Base-by-base conservation (phyloP, 139 green algal species). In the Closterium sp. region DNA sequence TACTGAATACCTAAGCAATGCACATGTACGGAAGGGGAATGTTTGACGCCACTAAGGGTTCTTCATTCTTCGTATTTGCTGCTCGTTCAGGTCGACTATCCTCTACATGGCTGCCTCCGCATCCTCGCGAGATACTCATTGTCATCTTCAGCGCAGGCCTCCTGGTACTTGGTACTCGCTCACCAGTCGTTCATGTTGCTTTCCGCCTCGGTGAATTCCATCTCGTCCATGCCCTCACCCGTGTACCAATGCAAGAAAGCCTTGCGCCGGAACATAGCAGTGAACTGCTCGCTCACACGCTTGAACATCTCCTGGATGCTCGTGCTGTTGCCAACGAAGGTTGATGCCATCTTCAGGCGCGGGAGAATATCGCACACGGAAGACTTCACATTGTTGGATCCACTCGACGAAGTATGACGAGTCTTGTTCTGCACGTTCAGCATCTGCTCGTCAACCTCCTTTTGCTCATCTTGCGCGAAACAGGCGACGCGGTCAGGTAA, bases 221-320 rank as follows among this genome's bases (percentile, higher is more conserved):
- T 99, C 96, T 99, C 98, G 93, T 99, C 98, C 98, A 99, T 99
- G 93, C 98, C 98, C 96, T 99, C 98, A 91, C 97, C 98, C 25
- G 98, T 99, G 97, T 99, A 99, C 97, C 98, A 99, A 96, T 99
- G 98, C 30, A 99, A 95, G 97, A 99, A 99, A 35, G 98, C 98
- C 96, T 99, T 99, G 91, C 98, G 96, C 64, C 98, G 94, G 97
- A 99, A 99, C 98, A 99, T 99, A 91, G 97, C 97, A 36, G 98
- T 99, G 96, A 99, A 99, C 96, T 99, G 98, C 96, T 99, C 98
- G 66, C 93, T 96, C 86, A 97, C 87, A 97, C 97, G 92, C 94
- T 95, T 95, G 90, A 96, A 96, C 94, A 96, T 95, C 96, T 97
- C 97, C 97, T 98, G 97, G 94, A 99, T 97, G 43, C 97, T 97